A percentile compares a stretch with the other conserved stretches of the same genome.
Conservation (phyloP, 371 early-diverging fungal species). For the Cokeromyces recurvatus region DNA sequence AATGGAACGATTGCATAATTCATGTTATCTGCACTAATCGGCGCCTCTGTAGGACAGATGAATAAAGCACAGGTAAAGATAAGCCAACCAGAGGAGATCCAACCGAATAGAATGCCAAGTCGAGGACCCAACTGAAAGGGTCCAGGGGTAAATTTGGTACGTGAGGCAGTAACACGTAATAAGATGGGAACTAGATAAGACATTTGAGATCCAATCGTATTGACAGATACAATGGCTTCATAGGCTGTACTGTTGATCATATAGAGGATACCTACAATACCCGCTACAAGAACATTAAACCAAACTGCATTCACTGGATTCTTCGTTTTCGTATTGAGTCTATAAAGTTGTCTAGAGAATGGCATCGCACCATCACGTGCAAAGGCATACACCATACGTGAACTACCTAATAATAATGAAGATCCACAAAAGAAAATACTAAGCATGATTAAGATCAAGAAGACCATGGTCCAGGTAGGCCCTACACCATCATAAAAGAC, state of each 20-base stretch:
- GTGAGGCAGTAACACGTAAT: slow-evolving; percentile 40
- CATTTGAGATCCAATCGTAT: slow-evolving; percentile 44
- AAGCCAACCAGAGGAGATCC: slow-evolving; percentile 35
- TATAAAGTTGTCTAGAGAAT: slow-evolving; percentile 33
- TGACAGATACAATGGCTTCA: slow-evolving; percentile 39
- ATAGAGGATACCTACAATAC: slow-evolving; percentile 26
- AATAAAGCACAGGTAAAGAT: slow-evolving; percentile 41
- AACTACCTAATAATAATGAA: slow-evolving; percentile 51
- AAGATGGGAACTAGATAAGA: slow-evolving; percentile 50
- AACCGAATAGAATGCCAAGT: slow-evolving; percentile 33
- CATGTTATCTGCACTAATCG: slow-evolving; percentile 37
- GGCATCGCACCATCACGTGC: slow-evolving; percentile 67
- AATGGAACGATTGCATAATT: slow-evolving; percentile 53
- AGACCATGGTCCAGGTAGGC: slow-evolving; percentile 48
- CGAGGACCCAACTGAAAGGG: slow-evolving; percentile 43
- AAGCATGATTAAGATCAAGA: slow-evolving; percentile 50
- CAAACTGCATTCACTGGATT: slow-evolving; percentile 44
- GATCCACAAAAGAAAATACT: slow-evolving; percentile 57
- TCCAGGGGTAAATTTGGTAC: slow-evolving; percentile 23
- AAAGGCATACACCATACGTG: slow-evolving; percentile 75
- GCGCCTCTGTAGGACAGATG: slow-evolving; percentile 38
- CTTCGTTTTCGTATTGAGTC: slow-evolving; percentile 28
- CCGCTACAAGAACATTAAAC: slow-evolving; percentile 38
- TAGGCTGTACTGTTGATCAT: slow-evolving; percentile 35
- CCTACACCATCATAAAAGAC: slow-evolving; percentile 65